Evolutionary conservation across 345 rosid species (phyloP), one percentile per base, ranked within the genome.

Genomic region (Sisymbrium irio): DNA sequence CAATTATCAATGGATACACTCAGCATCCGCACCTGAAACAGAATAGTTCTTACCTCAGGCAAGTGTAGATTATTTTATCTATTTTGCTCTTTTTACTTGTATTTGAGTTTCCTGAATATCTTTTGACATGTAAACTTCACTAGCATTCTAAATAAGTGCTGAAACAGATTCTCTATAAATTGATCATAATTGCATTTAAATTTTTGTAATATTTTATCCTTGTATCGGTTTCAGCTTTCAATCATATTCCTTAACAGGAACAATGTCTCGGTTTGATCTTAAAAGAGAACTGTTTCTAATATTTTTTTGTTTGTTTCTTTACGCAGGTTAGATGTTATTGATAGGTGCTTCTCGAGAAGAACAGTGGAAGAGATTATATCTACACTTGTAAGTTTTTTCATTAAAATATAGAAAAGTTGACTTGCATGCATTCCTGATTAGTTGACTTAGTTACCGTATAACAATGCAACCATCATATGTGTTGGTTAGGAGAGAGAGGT

Each of bases 351-450:
- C 82, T 87, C 89, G 5, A 79, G 44, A 61, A 85, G 78, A 77
- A 86, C 93, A 0, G 78, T 86, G 53, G 91, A 93, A 72, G 91
- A 85, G 5, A 90, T 93, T 68, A 69, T 93, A 78, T 81, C 79
- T 73, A 82, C 98, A 53, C 90, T 88, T 73, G 97, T 90, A 83
- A 85, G 96, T 41, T 10, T 18, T 18, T 59, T 32, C 19, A 19
- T 47, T 19, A 47, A 9, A 18, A 47, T 9, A 47, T 47, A 19
- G 27, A 47, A 47, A 18, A 9, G 6, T 47, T 47, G 10, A 47
- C 53, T 46, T 46, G 20, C 22, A 45, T 45, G 27, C 53, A 47
- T 47, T 46, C 25, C 25, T 46, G 5, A 47, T 45, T 3, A 46
- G 53, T 47, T 10, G 37, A n/a, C 37, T 30, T 5, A 27, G 18